Conservation (phyloP, 139 green algal genomes). For the Zygnema cylindricum region DNA sequence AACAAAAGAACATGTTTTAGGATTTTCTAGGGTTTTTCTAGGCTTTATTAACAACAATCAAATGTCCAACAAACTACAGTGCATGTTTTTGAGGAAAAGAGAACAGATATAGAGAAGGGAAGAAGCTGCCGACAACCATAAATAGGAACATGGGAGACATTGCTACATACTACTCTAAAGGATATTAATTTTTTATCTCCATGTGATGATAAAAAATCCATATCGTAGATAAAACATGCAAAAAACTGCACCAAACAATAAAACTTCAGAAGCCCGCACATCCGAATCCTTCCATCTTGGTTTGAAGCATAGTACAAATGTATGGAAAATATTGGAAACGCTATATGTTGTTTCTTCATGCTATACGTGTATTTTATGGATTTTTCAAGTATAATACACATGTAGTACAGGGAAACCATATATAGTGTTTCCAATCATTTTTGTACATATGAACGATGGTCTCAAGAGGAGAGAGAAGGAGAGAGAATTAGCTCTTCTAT, state of each 20-base stretch:
- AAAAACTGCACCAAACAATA: neutral
- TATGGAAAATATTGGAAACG: neutral
- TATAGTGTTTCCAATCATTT: neutral
- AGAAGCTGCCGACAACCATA: neutral
- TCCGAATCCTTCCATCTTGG: neutral
- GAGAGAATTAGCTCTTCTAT: neutral
- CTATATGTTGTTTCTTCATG: no score
- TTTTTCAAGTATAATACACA: neutral
- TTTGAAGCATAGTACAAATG: constrained; percentile 3
- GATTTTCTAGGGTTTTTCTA: no score
- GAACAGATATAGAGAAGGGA: no score
- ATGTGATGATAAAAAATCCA: neutral
- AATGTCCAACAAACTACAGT: no score
- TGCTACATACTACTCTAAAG: no score
- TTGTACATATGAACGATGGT: neutral
- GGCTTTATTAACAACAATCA: no score
- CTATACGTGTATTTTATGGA: neutral
- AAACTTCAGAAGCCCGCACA: neutral
- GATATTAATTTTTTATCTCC: no score
- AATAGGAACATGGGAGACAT: no score
- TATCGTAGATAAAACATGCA: neutral
- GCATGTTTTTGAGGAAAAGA: no score
- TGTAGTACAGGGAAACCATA: neutral
- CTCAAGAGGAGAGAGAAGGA: neutral
- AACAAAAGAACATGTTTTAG: no score